Conservation (phyloP, 805 yeast genomes). For the Pichia californica region DNA sequence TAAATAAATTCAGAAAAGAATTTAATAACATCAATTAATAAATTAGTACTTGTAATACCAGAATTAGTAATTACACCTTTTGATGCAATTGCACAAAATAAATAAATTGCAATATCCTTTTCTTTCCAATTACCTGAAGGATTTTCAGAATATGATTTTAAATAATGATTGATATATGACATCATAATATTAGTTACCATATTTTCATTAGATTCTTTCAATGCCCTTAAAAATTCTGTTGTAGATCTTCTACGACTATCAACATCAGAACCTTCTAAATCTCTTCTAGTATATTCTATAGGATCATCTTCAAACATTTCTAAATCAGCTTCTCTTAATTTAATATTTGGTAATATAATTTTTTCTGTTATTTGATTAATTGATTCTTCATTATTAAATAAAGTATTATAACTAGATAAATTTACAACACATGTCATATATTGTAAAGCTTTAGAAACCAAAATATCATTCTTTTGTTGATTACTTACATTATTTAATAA, state of each 20-base stretch:
- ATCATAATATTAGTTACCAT: slow-evolving; percentile 69
- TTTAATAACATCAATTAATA: slow-evolving; percentile 75
- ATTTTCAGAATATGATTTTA: slow-evolving; percentile 42
- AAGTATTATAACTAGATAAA: slow-evolving; percentile 57
- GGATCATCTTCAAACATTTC: slow-evolving; percentile 97
- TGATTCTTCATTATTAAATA: slow-evolving; percentile 54
- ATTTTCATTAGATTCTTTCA: slow-evolving; percentile 71
- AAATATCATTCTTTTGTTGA: slow-evolving; percentile 74
- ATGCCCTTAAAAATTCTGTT: slow-evolving; percentile 84
- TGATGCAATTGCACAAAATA: slow-evolving; percentile 85
- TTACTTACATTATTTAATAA: slow-evolving; percentile 58
- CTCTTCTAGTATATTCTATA: slow-evolving; percentile 84
- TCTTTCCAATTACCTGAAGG: slow-evolving; percentile 66
- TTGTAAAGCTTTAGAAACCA: slow-evolving; percentile 73
- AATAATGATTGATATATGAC: slow-evolving; percentile 62
- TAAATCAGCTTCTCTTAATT: slow-evolving; percentile 79
- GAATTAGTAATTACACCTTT: slow-evolving; percentile 76
- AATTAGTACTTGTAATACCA: slow-evolving; percentile 84
- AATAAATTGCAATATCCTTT: slow-evolving; percentile 80
- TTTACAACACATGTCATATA: slow-evolving; percentile 79
- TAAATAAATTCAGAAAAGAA: slow-evolving; percentile 81
- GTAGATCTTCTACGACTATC: slow-evolving; percentile 90
- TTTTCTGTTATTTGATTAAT: slow-evolving; percentile 73
- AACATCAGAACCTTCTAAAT: slow-evolving; percentile 89
- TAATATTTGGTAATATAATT: slow-evolving; percentile 82